Percentiles rank a stretch among this genome's conserved stretches.
Conservation (phyloP, 768 basidiomycete species). For the Collybia mongolica region DNA sequence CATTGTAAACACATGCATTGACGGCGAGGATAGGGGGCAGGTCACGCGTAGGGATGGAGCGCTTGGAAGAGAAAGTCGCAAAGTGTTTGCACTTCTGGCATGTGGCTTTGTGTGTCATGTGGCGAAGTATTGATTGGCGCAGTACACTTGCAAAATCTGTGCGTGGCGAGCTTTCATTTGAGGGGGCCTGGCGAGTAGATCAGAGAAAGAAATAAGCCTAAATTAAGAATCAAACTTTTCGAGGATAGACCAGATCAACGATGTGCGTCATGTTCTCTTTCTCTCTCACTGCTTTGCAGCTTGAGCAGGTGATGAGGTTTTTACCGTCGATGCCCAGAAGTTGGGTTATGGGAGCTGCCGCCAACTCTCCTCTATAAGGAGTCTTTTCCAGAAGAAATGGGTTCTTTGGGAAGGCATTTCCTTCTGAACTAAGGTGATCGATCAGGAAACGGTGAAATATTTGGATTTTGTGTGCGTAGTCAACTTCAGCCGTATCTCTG, state of each 20-base stretch:
- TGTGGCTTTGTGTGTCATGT: conserved; percentile 81
- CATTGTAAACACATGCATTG: conserved; percentile 79
- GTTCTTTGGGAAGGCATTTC: conserved; percentile 61
- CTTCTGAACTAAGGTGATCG: conserved; percentile 79
- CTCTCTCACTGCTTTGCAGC: conserved; percentile 67
- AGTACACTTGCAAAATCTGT: conserved; percentile 69
- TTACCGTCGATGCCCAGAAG: conserved; percentile 78
- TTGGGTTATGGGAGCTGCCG: conserved; percentile 79
- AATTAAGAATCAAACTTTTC: conserved; percentile 51
- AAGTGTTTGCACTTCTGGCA: conserved; percentile 84
- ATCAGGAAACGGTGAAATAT: conserved; percentile 92
- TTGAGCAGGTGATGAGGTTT: conserved; percentile 71
- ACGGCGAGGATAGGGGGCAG: conserved; percentile 85
- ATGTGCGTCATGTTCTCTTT: conserved; percentile 83
- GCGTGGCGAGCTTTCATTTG: conserved; percentile 34
- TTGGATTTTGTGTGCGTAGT: conserved; percentile 90
- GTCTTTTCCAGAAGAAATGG: conserved; percentile 44
- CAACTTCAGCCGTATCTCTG: conserved; percentile 66
- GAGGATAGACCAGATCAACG: conserved; percentile 84
- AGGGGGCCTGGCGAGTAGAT: conserved; percentile 22
- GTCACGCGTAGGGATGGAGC: conserved; percentile 60
- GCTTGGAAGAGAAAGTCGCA: conserved; percentile 66
- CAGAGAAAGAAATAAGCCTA: conserved; percentile 1
- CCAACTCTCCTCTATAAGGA: conserved; percentile 22
- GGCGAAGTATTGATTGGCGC: conserved; percentile 72